These are phyloP conservation scores for Takashimella koratensis DNA, from an alignment of 1,284 basidiomycete species.

Conservation along the genomic window DNA sequence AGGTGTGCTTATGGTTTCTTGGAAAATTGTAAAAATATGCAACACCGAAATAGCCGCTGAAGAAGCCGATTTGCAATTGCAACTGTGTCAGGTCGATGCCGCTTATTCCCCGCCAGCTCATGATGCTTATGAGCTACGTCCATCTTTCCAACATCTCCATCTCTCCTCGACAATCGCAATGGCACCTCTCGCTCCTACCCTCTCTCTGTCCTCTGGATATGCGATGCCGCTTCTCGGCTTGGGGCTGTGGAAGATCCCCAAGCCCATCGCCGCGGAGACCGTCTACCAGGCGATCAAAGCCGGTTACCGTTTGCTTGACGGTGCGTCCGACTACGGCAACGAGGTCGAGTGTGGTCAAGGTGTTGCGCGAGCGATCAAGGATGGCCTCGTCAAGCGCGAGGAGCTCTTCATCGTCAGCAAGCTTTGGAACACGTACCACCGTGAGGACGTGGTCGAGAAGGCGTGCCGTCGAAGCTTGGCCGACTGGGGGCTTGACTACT, in stretches of 20 bases:
- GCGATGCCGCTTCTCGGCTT: slow-evolving; percentile 15
- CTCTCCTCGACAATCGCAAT: neutral
- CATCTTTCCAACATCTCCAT: neutral
- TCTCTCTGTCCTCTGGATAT: slow-evolving; percentile 5
- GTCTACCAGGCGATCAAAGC: slow-evolving; percentile 52
- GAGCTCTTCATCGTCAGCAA: slow-evolving; percentile 56
- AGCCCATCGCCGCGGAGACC: slow-evolving; percentile 22
- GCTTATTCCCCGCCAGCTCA: too few species aligned
- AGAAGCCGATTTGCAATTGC: too few species aligned
- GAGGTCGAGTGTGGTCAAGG: slow-evolving; percentile 63
- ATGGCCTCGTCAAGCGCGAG: slow-evolving; percentile 57
- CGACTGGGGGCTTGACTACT: slow-evolving; percentile 68
- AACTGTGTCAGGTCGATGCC: too few species aligned
- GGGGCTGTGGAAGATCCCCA: slow-evolving; percentile 31
- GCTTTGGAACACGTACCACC: slow-evolving; percentile 69
- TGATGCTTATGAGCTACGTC: neutral
- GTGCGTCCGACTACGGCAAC: slow-evolving; percentile 50
- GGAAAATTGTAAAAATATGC: too few species aligned
- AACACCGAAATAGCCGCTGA: neutral
- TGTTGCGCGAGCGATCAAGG: slow-evolving; percentile 54
- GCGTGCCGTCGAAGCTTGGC: slow-evolving; percentile 18
- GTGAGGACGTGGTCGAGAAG: slow-evolving; percentile 10
- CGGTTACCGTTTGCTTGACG: slow-evolving; percentile 52
- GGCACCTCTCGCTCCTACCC: neutral
- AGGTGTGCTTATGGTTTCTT: neutral